These are phyloP conservation scores for Alternaria infectoria DNA, from an alignment of 2,329 filamentous ascomycete species.

Conservation along the genomic window DNA sequence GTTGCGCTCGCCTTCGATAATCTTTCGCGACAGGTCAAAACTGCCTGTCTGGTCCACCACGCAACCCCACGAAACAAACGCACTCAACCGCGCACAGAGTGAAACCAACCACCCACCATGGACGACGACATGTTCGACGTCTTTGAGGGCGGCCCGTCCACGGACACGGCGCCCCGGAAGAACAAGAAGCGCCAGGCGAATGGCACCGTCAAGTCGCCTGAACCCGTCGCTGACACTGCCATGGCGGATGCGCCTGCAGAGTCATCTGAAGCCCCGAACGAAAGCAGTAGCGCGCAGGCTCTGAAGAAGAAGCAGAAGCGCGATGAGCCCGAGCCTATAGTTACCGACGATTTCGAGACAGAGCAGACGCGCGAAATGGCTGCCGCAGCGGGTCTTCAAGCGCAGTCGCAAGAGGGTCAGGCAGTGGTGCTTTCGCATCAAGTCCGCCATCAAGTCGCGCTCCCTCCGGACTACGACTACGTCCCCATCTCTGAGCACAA, in stretches of 20 bases:
- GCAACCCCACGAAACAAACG: background rate
- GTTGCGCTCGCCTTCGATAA: background rate
- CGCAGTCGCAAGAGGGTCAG: conserved; percentile 67
- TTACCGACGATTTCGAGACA: conserved; percentile 94
- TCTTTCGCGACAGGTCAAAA: background rate
- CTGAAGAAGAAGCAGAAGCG: conserved; percentile 67
- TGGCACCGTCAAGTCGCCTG: conserved; percentile 70
- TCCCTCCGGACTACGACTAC: conserved; percentile 93
- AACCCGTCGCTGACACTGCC: conserved; percentile 49
- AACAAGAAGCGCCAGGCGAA: conserved; percentile 88
- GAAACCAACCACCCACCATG: conserved; percentile 29
- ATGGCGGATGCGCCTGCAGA: conserved; percentile 53
- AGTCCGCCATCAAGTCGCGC: conserved; percentile 95
- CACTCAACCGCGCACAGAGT: background rate
- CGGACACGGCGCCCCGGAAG: conserved; percentile 50
- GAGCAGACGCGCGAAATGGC: conserved; percentile 91
- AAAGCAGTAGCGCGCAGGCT: conserved; percentile 45
- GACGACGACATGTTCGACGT: conserved; percentile 56
- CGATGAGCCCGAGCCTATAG: conserved; percentile 76
- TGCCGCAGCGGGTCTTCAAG: conserved; percentile 72
- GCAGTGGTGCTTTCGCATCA: conserved; percentile 91
- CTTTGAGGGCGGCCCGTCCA: conserved; percentile 48
- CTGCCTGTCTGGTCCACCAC: background rate
- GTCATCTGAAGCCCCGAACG: conserved; percentile 35
- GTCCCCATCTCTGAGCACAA: conserved; percentile 95